phyloP scores from a whole-genome alignment of 2,329 filamentous ascomycete species.

The Alternaria sp. region DNA sequence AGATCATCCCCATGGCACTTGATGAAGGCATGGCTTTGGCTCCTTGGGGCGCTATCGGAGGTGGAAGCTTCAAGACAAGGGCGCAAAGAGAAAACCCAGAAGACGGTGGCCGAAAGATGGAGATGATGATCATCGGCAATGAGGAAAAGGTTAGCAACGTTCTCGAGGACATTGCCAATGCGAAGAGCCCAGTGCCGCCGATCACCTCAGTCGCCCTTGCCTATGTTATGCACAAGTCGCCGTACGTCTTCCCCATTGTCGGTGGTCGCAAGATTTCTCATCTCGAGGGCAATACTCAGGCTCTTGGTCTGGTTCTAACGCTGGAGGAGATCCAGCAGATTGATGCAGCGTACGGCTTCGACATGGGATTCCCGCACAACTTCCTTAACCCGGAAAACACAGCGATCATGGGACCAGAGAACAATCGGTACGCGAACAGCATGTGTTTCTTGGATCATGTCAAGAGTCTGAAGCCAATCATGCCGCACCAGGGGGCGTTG shows the following conservation, averaged over 20 bases:
- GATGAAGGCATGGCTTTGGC: slow-evolving; percentile 55
- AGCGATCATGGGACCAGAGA: slow-evolving; percentile 35
- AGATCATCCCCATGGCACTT: slow-evolving; percentile 56
- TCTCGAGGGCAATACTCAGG: slow-evolving; percentile 54
- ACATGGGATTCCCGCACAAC: slow-evolving; percentile 69
- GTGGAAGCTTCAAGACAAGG: slow-evolving; percentile 54
- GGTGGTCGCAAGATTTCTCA: slow-evolving; percentile 74
- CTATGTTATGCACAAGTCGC: slow-evolving; percentile 48
- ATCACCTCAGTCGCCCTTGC: slow-evolving; percentile 57
- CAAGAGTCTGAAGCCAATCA: slow-evolving; percentile 30
- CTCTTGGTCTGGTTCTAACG: neutral
- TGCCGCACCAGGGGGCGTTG: slow-evolving; percentile 36
- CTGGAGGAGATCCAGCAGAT: neutral
- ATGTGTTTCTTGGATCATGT: slow-evolving; percentile 39
- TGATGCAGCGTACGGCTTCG: slow-evolving; percentile 63
- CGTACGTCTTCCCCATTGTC: slow-evolving; percentile 78
- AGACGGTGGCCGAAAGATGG: slow-evolving; percentile 51
- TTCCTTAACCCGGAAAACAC: slow-evolving; percentile 31
- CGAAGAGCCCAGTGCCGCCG: slow-evolving; percentile 41
- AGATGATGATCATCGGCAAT: slow-evolving; percentile 51
- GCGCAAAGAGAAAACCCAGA: slow-evolving; percentile 54
- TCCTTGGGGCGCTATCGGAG: slow-evolving; percentile 64
- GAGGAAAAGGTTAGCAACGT: slow-evolving; percentile 60
- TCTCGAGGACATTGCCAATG: neutral
- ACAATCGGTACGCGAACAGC: slow-evolving; percentile 29